Percentiles rank a stretch among this genome's conserved stretches.
These are phyloP conservation scores for Chaetomium cochliodes DNA, from an alignment of 495 filamentous ascomycete genomes.

Conservation along the genomic window DNA sequence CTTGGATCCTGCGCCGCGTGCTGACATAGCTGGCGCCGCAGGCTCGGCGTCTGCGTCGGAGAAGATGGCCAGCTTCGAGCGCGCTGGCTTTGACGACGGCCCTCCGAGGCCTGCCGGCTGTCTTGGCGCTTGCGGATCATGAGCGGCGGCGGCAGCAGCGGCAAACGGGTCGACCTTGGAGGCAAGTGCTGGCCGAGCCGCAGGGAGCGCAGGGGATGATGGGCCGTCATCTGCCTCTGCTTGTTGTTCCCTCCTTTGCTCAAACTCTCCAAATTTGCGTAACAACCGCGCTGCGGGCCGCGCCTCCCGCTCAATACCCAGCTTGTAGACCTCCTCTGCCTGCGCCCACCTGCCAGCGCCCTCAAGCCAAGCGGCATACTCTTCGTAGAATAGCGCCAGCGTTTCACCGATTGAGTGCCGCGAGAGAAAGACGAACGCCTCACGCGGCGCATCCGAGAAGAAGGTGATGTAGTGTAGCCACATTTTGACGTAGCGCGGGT, in stretches of 20 bases:
- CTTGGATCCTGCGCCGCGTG: constrained; percentile 52
- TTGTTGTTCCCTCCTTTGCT: constrained; percentile 66
- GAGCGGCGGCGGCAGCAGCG: constrained; percentile 33
- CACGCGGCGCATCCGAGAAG: constrained; percentile 87
- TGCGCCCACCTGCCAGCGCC: constrained; percentile 81
- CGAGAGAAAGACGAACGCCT: constrained; percentile 86
- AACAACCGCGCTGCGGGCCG: constrained; percentile 75
- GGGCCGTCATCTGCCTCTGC: constrained; percentile 62
- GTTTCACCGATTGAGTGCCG: constrained; percentile 84
- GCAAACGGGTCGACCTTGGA: constrained; percentile 83
- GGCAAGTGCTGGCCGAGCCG: constrained; percentile 77
- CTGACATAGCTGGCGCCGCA: constrained; percentile 47
- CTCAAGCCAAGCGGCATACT: constrained; percentile 92
- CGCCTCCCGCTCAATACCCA: constrained; percentile 86
- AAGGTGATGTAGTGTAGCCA: constrained; percentile 93
- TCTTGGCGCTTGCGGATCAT: constrained; percentile 67
- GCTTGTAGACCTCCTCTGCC: constrained; percentile 86
- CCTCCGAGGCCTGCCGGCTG: constrained; percentile 43
- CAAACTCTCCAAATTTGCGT: constrained; percentile 88
- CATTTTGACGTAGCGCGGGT: constrained; percentile 85
- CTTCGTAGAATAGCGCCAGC: constrained; percentile 94
- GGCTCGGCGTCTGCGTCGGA: constrained; percentile 65
- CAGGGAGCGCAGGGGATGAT: constrained; percentile 80
- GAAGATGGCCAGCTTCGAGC: constrained; percentile 88
- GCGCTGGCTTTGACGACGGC: constrained; percentile 57